Evolutionary conservation across 768 basidiomycete genomes (phyloP).

Genomic region (Epithele typhae): DNA sequence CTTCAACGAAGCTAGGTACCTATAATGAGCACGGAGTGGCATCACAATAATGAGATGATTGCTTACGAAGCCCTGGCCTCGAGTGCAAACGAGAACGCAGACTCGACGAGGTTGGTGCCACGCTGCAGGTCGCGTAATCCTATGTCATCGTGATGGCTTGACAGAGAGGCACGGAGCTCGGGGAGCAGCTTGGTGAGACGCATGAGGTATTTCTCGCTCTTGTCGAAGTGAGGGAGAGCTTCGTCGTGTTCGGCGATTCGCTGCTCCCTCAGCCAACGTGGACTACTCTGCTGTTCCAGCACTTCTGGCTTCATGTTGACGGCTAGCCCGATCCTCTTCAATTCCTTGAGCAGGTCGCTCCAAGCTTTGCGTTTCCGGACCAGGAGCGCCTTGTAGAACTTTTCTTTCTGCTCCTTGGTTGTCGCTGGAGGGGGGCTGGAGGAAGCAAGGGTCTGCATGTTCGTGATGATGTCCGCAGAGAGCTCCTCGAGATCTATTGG

Average conservation of each 20-base stretch:
- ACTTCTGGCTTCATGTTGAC: conserved; percentile 67
- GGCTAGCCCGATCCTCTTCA: conserved; percentile 76
- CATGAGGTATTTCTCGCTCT: conserved; percentile 58
- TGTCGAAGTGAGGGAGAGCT: conserved; percentile 24
- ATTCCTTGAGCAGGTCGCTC: conserved; percentile 86
- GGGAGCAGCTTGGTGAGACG: conserved; percentile 65
- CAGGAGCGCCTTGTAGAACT: conserved; percentile 67
- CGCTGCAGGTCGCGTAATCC: conserved; percentile 84
- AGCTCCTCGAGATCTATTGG: conserved; percentile 48
- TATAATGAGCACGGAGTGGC: not conserved
- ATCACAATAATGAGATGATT: too few species aligned
- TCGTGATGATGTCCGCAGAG: conserved; percentile 59
- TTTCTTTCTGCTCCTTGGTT: conserved; percentile 48
- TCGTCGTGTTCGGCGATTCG: conserved; percentile 6
- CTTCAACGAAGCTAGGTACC: conserved; percentile 6
- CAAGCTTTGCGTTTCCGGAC: conserved; percentile 86
- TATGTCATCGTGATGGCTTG: conserved; percentile 75
- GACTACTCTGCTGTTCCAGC: conserved; percentile 49
- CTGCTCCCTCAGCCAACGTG: conserved; percentile 65
- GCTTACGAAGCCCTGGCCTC: conserved; percentile 21
- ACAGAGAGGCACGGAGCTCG: conserved; percentile 53
- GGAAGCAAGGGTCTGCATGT: conserved; percentile 52
- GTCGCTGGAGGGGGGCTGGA: conserved; percentile 38
- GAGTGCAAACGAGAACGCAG: conserved; percentile 65
- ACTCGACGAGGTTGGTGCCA: conserved; percentile 75